phyloP scores from a whole-genome alignment of 805 yeast species.

The Metschnikowia cubensis region DNA sequence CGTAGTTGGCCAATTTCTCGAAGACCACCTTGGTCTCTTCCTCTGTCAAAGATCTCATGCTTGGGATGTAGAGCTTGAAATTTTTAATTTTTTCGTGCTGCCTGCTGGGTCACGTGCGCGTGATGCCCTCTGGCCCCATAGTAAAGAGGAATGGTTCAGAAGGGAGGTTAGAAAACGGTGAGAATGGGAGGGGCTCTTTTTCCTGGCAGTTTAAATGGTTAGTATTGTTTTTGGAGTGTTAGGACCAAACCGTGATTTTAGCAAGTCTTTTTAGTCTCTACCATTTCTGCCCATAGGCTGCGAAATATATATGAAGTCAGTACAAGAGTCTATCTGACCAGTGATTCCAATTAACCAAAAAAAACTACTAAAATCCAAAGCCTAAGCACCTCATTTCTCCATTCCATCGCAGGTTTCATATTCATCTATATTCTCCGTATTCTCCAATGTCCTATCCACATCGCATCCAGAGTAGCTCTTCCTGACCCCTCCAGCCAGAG shows the following conservation, averaged over 20 bases:
- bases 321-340: too few species aligned
- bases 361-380: too few species aligned
- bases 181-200: background rate
- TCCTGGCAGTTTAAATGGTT: too few species aligned
- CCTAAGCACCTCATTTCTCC: too few species aligned
- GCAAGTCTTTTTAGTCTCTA: background rate
- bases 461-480: too few species aligned
- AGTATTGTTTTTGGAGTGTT: background rate
- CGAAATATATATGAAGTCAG: background rate
- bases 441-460: too few species aligned
- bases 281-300: background rate
- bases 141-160: background rate
- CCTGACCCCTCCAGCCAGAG: too few species aligned
- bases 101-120: slow-evolving; percentile 11
- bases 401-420: too few species aligned
- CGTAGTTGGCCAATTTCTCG: slow-evolving; percentile 92
- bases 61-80: background rate
- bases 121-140: background rate
- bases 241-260: background rate
- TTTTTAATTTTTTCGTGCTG: slow-evolving; percentile 8
- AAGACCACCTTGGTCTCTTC: slow-evolving; percentile 95
- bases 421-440: too few species aligned
- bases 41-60: slow-evolving; percentile 92
- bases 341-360: background rate
- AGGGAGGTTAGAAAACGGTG: background rate